Base-by-base conservation (phyloP, 352 stramenopile species). In the Phytophthora sp. region DNA sequence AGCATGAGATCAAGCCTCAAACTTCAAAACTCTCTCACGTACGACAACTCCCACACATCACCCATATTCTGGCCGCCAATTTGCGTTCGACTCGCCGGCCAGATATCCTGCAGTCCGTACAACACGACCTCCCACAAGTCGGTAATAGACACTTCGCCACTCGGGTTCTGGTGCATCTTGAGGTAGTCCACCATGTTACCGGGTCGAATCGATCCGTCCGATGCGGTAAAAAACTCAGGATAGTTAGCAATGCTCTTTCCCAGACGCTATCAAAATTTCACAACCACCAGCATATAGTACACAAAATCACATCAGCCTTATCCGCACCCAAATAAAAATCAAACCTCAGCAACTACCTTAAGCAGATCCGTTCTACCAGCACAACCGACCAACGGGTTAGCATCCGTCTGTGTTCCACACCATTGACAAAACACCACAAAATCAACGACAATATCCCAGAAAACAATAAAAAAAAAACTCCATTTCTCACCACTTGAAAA, bases 171-270 rank as follows among this genome's bases (percentile, higher is more conserved):
- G 65, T 88, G 76, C 44, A 80, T 76, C 35, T 74, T 70, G 24
- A 96, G 50, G 38, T 90, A 96, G 57, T 95, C 80, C 24, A 95
- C 83, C 63, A 96, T 73, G 52, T 96, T 92, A 0, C 88, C 88
- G 47, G 79, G 82, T 63, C 82, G 79, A 54, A 79, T 71, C 1
- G 68, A 76, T 12, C 77, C 75, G 16, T 84, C 76, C 5, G 41
- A 68, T 7, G 71, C 73, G 7, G 58, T 74, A 56, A 95, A 95
- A 29, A 82, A 94, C 70, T 93, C 82, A 4, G 87, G 82, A 41
- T 92, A 85, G 1, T 87, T 81, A 39, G 86, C 63, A 66, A 95
- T 77, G 42, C 83, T 90, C 31, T 71, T 72, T 0, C 85, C 87
- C 24, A 95, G 69, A n/a, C 82, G 76, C 77, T 86, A 42, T 31